These are phyloP conservation scores for Myriosclerotinia scirpicola DNA, from an alignment of 2,329 filamentous ascomycete species.

Conservation along the genomic window DNA sequence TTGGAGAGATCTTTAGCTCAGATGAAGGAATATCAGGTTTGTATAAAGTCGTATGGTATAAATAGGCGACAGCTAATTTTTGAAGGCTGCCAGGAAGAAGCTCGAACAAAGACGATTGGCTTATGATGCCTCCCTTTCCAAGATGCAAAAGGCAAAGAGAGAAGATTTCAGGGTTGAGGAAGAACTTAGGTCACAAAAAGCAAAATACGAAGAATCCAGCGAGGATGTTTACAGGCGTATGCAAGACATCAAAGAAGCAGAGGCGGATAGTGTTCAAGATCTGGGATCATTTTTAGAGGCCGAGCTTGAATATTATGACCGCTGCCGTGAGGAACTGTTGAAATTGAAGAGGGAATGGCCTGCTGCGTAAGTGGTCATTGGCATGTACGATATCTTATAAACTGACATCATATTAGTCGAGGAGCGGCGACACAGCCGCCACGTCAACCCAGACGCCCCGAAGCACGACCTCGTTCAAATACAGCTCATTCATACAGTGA, in stretches of 20 bases:
- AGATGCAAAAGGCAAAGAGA: slow-evolving; percentile 90
- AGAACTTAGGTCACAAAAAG: slow-evolving; percentile 84
- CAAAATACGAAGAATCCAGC: slow-evolving; percentile 93
- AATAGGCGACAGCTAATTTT: slow-evolving; percentile 30
- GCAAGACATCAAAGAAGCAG: slow-evolving; percentile 94
- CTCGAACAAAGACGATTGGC: slow-evolving; percentile 85
- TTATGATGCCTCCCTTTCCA: slow-evolving; percentile 84
- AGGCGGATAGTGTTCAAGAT: slow-evolving; percentile 78
- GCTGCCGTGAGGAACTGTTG: slow-evolving; percentile 79
- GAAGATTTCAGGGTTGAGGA: slow-evolving; percentile 94
- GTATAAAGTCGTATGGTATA: slow-evolving; percentile 33
- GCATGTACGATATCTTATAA: not conserved
- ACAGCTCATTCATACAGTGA: slow-evolving; percentile 64
- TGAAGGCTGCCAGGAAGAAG: slow-evolving; percentile 80
- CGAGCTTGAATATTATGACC: slow-evolving; percentile 87
- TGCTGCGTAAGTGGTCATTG: slow-evolving; percentile 50
- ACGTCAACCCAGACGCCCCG: slow-evolving; percentile 31
- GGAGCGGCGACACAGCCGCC: slow-evolving; percentile 22
- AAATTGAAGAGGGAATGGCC: slow-evolving; percentile 70
- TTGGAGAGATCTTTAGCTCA: slow-evolving; percentile 84
- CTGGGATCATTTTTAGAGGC: slow-evolving; percentile 81
- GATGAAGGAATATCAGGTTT: slow-evolving; percentile 96
- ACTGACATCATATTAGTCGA: slow-evolving; percentile 19
- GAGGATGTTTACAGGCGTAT: slow-evolving; percentile 91
- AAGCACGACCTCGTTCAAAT: slow-evolving; percentile 55